A percentile compares a stretch with the other conserved stretches of the same genome.
These are phyloP conservation scores for Cutaneotrichosporon sp. DNA, from an alignment of 1,284 basidiomycete genomes.

Conservation along the genomic window DNA sequence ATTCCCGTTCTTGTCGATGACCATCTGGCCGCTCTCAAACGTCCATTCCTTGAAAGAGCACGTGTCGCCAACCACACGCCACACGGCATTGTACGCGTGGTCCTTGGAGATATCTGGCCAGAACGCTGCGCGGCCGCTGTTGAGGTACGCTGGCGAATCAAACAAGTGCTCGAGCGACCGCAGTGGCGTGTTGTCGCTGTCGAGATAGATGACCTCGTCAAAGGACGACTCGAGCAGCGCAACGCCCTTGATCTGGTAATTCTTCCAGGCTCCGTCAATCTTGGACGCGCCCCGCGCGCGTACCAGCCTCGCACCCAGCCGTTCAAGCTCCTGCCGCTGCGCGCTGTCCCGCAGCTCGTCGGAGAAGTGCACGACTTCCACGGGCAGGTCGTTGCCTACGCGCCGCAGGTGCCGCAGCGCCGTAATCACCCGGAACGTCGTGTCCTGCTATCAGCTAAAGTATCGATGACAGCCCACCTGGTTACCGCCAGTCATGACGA, in stretches of 20 bases:
- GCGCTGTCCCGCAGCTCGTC: conserved; percentile 41
- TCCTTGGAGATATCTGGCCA: conserved; percentile 53
- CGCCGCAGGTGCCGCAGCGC: conserved; percentile 43
- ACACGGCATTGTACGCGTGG: conserved; percentile 51
- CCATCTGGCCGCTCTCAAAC: conserved; percentile 49
- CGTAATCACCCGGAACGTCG: conserved; percentile 43
- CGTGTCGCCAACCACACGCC: conserved; percentile 49
- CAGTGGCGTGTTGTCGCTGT: conserved; percentile 50
- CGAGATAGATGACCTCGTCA: conserved; percentile 49
- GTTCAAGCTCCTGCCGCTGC: conserved; percentile 35
- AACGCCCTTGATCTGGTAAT: conserved; percentile 48
- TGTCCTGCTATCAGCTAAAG: conserved; percentile 32
- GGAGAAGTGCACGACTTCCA: conserved; percentile 50
- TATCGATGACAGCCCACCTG: conserved; percentile 12
- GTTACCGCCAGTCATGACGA: conserved; percentile 3
- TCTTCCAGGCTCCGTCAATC: conserved; percentile 23
- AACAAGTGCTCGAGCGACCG: conserved; percentile 49
- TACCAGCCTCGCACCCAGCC: conserved; percentile 41
- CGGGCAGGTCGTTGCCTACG: conserved; percentile 42
- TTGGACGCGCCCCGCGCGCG: conserved; percentile 11
- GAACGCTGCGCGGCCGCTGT: conserved; percentile 48
- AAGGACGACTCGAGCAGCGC: conserved; percentile 50
- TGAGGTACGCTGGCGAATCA: conserved; percentile 39
- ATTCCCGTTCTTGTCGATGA: conserved; percentile 51
- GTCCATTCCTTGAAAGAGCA: conserved; percentile 45